Conservation (phyloP, 1,284 basidiomycete species). For the Pseudozyma thailandica region DNA sequence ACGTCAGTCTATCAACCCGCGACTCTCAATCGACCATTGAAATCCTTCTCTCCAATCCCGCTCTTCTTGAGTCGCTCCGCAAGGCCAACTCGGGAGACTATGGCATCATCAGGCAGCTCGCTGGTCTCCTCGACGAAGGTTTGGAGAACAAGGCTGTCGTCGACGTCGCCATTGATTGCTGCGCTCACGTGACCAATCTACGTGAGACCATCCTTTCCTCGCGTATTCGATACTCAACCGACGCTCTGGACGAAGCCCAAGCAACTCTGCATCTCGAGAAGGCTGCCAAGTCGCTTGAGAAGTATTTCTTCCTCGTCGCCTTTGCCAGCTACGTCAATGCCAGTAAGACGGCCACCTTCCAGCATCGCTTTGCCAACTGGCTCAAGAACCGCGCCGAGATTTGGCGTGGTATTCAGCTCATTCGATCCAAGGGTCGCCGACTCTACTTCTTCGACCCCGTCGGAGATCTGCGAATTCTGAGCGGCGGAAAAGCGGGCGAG, state of each 20-base stretch:
- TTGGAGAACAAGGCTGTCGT: conserved; percentile 62
- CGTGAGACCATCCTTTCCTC: conserved; percentile 63
- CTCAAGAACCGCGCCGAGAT: conserved; percentile 87
- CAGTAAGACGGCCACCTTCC: conserved; percentile 74
- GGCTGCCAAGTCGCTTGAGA: conserved; percentile 70
- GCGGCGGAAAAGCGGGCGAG: conserved; percentile 49
- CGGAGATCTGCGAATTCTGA: conserved; percentile 59
- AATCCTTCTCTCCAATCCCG: conserved; percentile 60
- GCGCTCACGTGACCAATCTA: conserved; percentile 63
- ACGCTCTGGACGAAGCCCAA: conserved; percentile 49
- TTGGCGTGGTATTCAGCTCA: conserved; percentile 74
- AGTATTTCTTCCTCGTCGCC: conserved; percentile 89
- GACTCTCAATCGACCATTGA: conserved; percentile 59
- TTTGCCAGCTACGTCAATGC: conserved; percentile 91
- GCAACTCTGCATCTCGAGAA: conserved; percentile 53
- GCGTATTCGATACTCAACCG: conserved; percentile 60
- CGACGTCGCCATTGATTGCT: conserved; percentile 64
- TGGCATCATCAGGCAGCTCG: conserved; percentile 61
- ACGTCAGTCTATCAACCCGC: conserved; percentile 74
- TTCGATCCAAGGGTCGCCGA: conserved; percentile 52
- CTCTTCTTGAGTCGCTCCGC: conserved; percentile 59
- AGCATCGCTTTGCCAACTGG: conserved; percentile 85
- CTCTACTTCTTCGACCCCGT: conserved; percentile 68
- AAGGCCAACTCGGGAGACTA: conserved; percentile 65
- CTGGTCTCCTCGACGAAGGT: conserved; percentile 64